Evolutionary conservation across 805 yeast genomes (phyloP).

Genomic region (Wickerhamiella vanderwaltii): DNA sequence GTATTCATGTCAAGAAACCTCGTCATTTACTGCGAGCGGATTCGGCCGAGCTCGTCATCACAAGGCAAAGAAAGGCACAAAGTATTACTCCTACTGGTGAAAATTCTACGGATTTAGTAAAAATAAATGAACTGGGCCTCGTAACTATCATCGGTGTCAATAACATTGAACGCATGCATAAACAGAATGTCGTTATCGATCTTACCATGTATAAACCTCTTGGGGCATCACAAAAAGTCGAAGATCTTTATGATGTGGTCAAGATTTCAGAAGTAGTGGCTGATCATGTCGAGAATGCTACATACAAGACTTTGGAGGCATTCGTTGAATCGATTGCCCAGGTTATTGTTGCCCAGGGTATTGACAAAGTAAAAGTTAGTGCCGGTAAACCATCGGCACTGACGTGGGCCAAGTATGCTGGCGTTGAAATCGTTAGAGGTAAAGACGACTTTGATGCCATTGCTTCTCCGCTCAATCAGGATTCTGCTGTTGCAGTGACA

Average conservation of each 20-base stretch:
- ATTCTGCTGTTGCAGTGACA: constrained; percentile 5
- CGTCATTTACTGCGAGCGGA: constrained; percentile 51
- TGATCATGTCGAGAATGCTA: constrained; percentile 57
- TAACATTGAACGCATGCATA: constrained; percentile 72
- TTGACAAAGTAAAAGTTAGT: constrained; percentile 38
- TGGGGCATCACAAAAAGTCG: constrained; percentile 16
- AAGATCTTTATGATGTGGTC: constrained; percentile 29
- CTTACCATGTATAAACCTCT: constrained; percentile 35
- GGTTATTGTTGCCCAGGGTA: constrained; percentile 35
- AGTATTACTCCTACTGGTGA: constrained; percentile 17
- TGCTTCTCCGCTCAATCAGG: constrained; percentile 6
- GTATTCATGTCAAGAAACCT: constrained; percentile 33
- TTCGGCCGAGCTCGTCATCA: constrained; percentile 33
- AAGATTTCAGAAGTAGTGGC: constrained; percentile 38
- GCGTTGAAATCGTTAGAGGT: constrained; percentile 55
- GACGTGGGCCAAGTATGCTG: constrained; percentile 78
- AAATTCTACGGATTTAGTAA: constrained; percentile 23
- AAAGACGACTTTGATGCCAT: constrained; percentile 32
- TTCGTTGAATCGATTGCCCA: constrained; percentile 63
- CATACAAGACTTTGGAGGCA: constrained; percentile 89
- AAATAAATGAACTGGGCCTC: constrained; percentile 35
- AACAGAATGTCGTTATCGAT: constrained; percentile 61
- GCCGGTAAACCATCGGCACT: constrained; percentile 86
- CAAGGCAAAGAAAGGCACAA: constrained; percentile 24
- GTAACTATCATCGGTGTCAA: constrained; percentile 86